Conservation (phyloP, 352 stramenopile genomes). For the Pythium insidiosum region DNA sequence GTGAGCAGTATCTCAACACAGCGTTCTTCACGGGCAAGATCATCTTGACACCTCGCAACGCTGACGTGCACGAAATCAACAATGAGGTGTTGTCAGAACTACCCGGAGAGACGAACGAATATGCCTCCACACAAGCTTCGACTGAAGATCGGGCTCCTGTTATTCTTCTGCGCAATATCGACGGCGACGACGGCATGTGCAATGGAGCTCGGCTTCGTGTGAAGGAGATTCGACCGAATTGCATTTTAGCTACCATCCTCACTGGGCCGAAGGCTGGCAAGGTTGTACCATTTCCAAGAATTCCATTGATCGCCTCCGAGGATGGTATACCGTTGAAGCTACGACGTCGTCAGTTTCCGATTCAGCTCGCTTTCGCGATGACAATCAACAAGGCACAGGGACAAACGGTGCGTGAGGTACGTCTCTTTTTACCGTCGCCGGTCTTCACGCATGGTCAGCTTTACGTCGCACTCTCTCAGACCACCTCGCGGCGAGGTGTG, state of each 20-base stretch:
- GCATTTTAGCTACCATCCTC: slow-evolving; percentile 19
- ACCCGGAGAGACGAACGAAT: not conserved
- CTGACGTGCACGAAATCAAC: slow-evolving; percentile 1
- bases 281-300: slow-evolving; percentile 8
- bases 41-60: slow-evolving; percentile 2
- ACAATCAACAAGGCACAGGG: slow-evolving; percentile 17
- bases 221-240: slow-evolving; percentile 6
- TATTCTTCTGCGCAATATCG: slow-evolving; percentile 25
- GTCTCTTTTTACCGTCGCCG: slow-evolving; percentile 4
- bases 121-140: slow-evolving; percentile 16
- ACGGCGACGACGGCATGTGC: slow-evolving; percentile 14
- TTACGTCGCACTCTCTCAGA: slow-evolving; percentile 13
- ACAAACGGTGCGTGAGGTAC: slow-evolving; percentile 10
- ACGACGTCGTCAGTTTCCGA: slow-evolving; percentile 6
- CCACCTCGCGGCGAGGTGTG: slow-evolving; percentile 5
- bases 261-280: slow-evolving; percentile 6
- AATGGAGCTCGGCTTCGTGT: slow-evolving; percentile 20
- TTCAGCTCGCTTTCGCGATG: slow-evolving; percentile 10
- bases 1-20: not conserved
- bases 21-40: not conserved
- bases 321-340: slow-evolving; percentile 4
- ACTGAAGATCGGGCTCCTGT: slow-evolving; percentile 12
- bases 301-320: slow-evolving; percentile 5
- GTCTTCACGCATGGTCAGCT: slow-evolving; percentile 16
- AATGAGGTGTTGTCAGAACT: not conserved